Base-by-base conservation (phyloP, 495 filamentous ascomycete genomes). In the Hyaloscypha hepaticicola region DNA sequence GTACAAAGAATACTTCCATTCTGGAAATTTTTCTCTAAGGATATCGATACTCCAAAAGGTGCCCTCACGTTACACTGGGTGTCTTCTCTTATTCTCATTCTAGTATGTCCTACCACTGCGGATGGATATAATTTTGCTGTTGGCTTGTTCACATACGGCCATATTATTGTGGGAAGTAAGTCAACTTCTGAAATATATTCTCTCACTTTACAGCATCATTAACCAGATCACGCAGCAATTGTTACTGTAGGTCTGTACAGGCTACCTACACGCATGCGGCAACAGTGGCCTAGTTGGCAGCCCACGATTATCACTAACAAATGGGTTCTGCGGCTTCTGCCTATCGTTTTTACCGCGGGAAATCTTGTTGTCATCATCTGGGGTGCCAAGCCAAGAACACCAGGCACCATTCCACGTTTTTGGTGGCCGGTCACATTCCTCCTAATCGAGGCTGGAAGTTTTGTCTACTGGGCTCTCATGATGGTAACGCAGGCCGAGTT, bases 401-500 rank as follows among this genome's bases (percentile, higher is more conserved):
- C 52, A 26, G 52, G 52, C 21, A 55, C 52, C 3, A 55, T 26
- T 22, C 52, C 52, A 5, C 52, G 52, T 5, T 55, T 5, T 26
- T 55, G 52, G 52, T 55, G 52, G 52, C 16, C 52, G 3, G 22
- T 55, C 25, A 29, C 26, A 5, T 55, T 55, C 52, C 8, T 55
- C 19, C 19, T 55, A 3, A 55, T 55, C 26, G 19, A 26, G 21
- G 52, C 52, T 26, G 52, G 8, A 14, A 55, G 52, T 25, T 55
- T 55, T 22, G 26, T 55, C n/a, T 55, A 55, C 52, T 55, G 52
- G 52, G 52, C 8, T 55, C 5, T 55, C 26, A 55, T 55, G 52
- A 29, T 55, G 21, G 5, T 55, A 5, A 55, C 26, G 5, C 52
- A 55, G 26, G 52, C 26, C 22, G 25, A 55, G 25, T 3, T 26